Percentiles rank a stretch among this genome's conserved stretches.
phyloP scores from a whole-genome alignment of 2,329 filamentous ascomycete species.

The Apiospora koreana region DNA sequence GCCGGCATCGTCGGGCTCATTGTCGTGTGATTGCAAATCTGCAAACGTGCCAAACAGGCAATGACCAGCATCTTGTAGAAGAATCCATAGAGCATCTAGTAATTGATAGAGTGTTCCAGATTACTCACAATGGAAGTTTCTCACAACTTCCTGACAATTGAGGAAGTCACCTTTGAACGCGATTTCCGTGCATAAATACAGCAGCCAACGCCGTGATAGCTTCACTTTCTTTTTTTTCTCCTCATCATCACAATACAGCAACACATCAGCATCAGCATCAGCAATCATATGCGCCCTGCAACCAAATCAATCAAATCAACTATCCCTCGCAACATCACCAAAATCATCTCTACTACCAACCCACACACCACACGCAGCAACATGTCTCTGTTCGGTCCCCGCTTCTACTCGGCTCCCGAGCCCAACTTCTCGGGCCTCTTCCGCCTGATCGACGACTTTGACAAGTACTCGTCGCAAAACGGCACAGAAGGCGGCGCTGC shows the following conservation, averaged over 20 bases:
- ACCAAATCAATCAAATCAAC: neutral
- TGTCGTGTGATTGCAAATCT: slow-evolving; percentile 1
- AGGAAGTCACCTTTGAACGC: slow-evolving; percentile 22
- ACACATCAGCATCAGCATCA: slow-evolving; percentile 21
- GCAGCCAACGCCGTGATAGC: slow-evolving; percentile 17
- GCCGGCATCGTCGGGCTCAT: neutral
- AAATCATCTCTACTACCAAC: slow-evolving; percentile 12
- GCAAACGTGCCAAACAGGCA: slow-evolving; percentile 5
- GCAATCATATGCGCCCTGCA: neutral
- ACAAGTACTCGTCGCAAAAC: slow-evolving; percentile 49
- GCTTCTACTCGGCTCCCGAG: slow-evolving; percentile 47
- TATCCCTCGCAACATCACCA: slow-evolving; percentile 21
- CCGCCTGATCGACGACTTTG: slow-evolving; percentile 65
- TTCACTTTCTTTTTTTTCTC: slow-evolving; percentile 19
- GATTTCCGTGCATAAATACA: slow-evolving; percentile 32
- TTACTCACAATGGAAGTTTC: slow-evolving; percentile 19
- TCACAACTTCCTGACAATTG: slow-evolving; percentile 28
- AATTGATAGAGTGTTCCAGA: slow-evolving; percentile 16
- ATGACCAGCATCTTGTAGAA: slow-evolving; percentile 15
- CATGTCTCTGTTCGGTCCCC: slow-evolving; percentile 64
- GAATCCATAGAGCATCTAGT: neutral
- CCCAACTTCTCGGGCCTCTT: slow-evolving; percentile 61
- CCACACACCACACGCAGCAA: slow-evolving; percentile 25
- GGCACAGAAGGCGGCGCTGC: neutral
- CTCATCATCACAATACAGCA: slow-evolving; percentile 20